phyloP scores from a whole-genome alignment of 139 green algal species.

The Micromonas commoda region DNA sequence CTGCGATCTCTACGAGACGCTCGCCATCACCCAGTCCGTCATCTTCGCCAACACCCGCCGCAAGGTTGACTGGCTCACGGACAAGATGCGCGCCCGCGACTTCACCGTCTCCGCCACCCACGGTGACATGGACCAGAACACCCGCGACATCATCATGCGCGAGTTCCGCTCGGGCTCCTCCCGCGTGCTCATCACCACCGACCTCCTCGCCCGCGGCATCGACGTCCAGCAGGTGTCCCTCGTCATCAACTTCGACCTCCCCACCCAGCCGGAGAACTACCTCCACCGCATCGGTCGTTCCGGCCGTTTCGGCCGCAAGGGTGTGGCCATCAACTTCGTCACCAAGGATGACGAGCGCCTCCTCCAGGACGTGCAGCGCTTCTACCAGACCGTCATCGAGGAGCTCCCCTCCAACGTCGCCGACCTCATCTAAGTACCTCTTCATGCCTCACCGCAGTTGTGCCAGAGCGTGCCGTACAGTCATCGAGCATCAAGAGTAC shows the following conservation, averaged over 20 bases:
- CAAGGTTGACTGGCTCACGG: slow-evolving; percentile 99
- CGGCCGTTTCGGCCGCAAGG: slow-evolving; percentile 92
- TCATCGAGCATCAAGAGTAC: slow-evolving; percentile 1
- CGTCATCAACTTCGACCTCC: slow-evolving; percentile 99
- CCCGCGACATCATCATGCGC: slow-evolving; percentile 99
- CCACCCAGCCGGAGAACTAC: slow-evolving; percentile 99
- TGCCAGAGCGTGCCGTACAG: neutral
- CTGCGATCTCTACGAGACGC: slow-evolving; percentile 98
- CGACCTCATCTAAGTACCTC: slow-evolving; percentile 72
- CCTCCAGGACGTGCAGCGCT: slow-evolving; percentile 95
- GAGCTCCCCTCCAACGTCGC: slow-evolving; percentile 95
- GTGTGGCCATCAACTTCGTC: slow-evolving; percentile 99
- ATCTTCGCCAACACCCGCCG: slow-evolving; percentile 99
- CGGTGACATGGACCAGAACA: slow-evolving; percentile 99
- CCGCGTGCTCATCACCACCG: slow-evolving; percentile 99
- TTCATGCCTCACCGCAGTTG: neutral
- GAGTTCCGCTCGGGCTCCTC: slow-evolving; percentile 98
- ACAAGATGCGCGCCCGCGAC: slow-evolving; percentile 98
- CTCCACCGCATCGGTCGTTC: slow-evolving; percentile 93
- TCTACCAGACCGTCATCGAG: slow-evolving; percentile 99
- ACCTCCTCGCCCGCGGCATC: slow-evolving; percentile 97
- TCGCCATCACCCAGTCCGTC: slow-evolving; percentile 98
- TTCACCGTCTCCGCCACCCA: slow-evolving; percentile 98
- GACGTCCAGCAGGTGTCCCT: slow-evolving; percentile 99
- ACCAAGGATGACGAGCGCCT: slow-evolving; percentile 88